Conservation (phyloP, 1,284 basidiomycete species). For the Cystobasidium sp. region DNA sequence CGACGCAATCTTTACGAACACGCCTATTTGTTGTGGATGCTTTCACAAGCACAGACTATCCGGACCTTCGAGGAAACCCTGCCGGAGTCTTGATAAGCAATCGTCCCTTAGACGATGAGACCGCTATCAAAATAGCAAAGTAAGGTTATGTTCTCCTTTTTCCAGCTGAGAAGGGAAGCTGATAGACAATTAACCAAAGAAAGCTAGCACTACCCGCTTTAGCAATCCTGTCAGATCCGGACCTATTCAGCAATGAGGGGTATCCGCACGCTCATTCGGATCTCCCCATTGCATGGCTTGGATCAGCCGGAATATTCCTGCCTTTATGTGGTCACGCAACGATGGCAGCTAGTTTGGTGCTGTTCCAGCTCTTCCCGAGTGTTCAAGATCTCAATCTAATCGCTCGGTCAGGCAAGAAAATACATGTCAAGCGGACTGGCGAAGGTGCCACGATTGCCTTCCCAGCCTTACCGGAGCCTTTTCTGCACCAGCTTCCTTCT, state of each 20-base stretch:
- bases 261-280: neutral
- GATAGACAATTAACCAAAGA: neutral
- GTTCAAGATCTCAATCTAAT: neutral
- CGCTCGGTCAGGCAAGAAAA: constrained; percentile 1
- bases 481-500: too few relatives aligned
- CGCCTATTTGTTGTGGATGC: constrained; percentile 30
- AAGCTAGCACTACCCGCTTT: constrained; percentile 29
- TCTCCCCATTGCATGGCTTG: constrained; percentile 14
- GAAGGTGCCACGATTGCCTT: constrained; percentile 14
- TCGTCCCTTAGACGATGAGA: constrained; percentile 6
- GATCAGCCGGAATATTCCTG: constrained; percentile 6
- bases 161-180: neutral
- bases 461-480: neutral
- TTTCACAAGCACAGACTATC: constrained; percentile 17
- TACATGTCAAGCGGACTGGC: neutral
- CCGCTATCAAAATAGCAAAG: constrained; percentile 12
- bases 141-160: neutral
- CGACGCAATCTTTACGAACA: neutral
- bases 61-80: constrained; percentile 20
- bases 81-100: constrained; percentile 25
- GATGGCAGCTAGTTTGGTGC: constrained; percentile 26
- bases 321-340: constrained; percentile 27
- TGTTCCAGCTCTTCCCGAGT: constrained; percentile 10
- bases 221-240: neutral
- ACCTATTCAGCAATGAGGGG: neutral